Base-by-base conservation (phyloP, 306 rosid species). In the Prinsepia uniflora region DNA sequence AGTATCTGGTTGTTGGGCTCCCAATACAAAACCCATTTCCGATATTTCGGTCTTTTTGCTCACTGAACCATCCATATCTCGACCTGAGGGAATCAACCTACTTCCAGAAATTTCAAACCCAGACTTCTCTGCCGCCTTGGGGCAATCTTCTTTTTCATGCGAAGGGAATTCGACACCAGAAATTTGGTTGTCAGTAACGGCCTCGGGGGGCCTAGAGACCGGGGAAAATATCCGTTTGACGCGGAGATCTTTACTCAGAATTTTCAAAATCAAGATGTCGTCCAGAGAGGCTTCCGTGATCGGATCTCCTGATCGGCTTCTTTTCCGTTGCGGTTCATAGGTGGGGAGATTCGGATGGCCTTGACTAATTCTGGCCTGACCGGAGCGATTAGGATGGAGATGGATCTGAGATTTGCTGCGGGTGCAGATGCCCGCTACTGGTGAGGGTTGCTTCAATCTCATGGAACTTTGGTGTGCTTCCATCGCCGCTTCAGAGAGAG, bases 241-340 rank as follows among this genome's bases (percentile, higher is more conserved):
- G 1, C 98, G 98, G 61, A 92, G 89, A 69, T 92, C 96, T 79
- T 88, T 90, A 7, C 81, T 73, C 18, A 62, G 65, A 69, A 8
- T 10, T 22, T 11, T 41, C 50, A 74, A 65, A 3, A 70, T n/a
- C 11, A 50, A 67, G 6, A 10, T 74, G 12, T 55, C 78, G 3
- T 17, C 73, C 46, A 34, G 7, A 0, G 82, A 39, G 2, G 58
- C 13, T 44, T 36, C 17, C 19, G 4, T 50, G 40, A 6, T 55
- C 11, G 68, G 46, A 0, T 5, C 41, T 9, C 36, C 53, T 14
- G 68, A 49, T 64, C 63, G 74, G 19, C 11, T 68, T 47, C 48
- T 67, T 36, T 64, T 74, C 36, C 56, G 48, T 20, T 68, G 22
- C 5, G 67, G 39, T 17, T 57, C 61, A 46, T 52, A 71, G 46